phyloP scores from a whole-genome alignment of 78 protist species.

The Pelomyxa schiedti region DNA sequence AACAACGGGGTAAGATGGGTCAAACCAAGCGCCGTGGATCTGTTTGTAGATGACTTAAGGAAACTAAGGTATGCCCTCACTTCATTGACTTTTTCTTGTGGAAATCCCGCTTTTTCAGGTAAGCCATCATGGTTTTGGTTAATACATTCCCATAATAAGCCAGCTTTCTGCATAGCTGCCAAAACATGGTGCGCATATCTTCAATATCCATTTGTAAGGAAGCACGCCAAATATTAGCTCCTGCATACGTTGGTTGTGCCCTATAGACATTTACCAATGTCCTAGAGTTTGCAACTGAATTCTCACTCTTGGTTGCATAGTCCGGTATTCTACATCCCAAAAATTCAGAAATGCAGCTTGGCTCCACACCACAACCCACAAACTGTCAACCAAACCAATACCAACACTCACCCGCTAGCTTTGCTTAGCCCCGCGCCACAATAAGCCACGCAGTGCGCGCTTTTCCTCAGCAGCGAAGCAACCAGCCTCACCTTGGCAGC shows the following conservation, averaged over 20 bases:
- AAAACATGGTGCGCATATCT: slow-evolving; percentile 11
- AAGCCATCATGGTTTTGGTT: slow-evolving; percentile 42
- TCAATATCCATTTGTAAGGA: too few relatives aligned
- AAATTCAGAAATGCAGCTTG: too few relatives aligned
- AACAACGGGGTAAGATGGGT: background rate
- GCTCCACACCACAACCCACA: too few relatives aligned
- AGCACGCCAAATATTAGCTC: too few relatives aligned
- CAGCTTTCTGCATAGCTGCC: slow-evolving; percentile 8
- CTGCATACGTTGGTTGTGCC: slow-evolving; percentile 18
- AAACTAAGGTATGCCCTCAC: too few relatives aligned
- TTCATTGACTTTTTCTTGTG: slow-evolving; percentile 25
- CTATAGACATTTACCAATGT: background rate
- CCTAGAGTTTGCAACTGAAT: background rate
- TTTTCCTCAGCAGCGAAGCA: slow-evolving; percentile 14
- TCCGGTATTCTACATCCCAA: slow-evolving; percentile 32
- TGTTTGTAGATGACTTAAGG: background rate
- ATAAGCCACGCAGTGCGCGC: slow-evolving; percentile 10
- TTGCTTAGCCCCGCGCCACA: slow-evolving; percentile 35
- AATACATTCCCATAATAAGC: slow-evolving; percentile 11
- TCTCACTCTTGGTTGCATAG: slow-evolving; percentile 15
- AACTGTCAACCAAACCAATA: too few relatives aligned
- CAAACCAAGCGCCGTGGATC: background rate
- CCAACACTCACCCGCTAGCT: too few relatives aligned
- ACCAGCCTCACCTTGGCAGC: slow-evolving; percentile 26
- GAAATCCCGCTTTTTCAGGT: slow-evolving; percentile 43